Base-by-base conservation (phyloP, 345 rosid genomes). In the Stellera chamaejasme region DNA sequence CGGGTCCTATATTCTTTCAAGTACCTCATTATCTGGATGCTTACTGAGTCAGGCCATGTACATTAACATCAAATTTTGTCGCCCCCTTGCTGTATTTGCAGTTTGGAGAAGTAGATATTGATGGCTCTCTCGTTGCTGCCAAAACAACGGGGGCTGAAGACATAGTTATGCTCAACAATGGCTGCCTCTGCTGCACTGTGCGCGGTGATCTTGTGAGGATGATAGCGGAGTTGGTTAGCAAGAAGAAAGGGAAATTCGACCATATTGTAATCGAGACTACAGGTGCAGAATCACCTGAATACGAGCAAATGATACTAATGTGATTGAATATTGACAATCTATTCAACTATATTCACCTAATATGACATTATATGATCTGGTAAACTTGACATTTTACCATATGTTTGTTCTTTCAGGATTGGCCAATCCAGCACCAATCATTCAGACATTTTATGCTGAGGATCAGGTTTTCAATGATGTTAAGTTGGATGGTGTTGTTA, bases 171-270 rank as follows among this genome's bases (percentile, higher is more conserved):
- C 88, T 93, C 70, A 93, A 89, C 69, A 89, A 93, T 69, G 99
- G 99, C 48, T 93, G 99, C 64, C 76, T 93, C 23, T 93, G 99
- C 65, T 93, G 99, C 76, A 93, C 99, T 0, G 97, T 93, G 42
- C 80, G 97, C 65, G 99, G 97, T 42, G 99, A 93, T 76, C 96
- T 93, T 58, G 97, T 93, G 55, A 87, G 97, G 76, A 83, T 93
- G 99, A 84, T 89, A 50, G 53, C 86, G 1, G 95, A 84, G 52
- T 72, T 93, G 68, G 97, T 93, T 59, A 75, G 57, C 60, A 81
- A 59, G 76, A 89, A 75, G 86, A 89, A 79, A 76, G 92, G 94
- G 50, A 87, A 70, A 54, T 93, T 93, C 16, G 96, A 93, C 53
- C 99, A 93, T 69, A 87, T 93, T 45, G 85, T 93, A 8, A 87